phyloP scores from a whole-genome alignment of 768 basidiomycete genomes.

The Leccinum rimulosum region DNA sequence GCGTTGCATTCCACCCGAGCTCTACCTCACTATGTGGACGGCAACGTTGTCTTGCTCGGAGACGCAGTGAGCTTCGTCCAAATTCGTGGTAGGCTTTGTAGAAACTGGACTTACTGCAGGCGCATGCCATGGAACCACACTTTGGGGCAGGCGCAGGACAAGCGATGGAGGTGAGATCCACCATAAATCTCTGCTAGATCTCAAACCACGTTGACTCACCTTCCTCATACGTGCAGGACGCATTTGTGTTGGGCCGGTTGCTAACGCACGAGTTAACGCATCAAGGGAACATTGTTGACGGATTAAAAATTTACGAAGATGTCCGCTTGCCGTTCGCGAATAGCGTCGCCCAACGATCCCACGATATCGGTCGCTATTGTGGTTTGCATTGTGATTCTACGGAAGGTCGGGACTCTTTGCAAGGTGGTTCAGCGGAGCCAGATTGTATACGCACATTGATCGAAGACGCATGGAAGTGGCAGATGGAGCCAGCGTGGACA shows the following conservation, averaged over 20 bases:
- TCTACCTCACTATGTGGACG: slow-evolving; percentile 39
- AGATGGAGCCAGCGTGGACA: neutral
- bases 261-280: slow-evolving; percentile 25
- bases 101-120: slow-evolving; percentile 20
- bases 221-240: slow-evolving; percentile 21
- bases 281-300: slow-evolving; percentile 22
- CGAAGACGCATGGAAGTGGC: neutral
- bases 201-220: neutral
- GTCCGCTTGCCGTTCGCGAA: slow-evolving; percentile 32
- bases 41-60: slow-evolving; percentile 44
- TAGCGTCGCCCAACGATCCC: slow-evolving; percentile 16
- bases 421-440: neutral
- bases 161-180: slow-evolving; percentile 43
- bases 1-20: slow-evolving; percentile 40
- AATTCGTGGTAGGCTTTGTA: neutral
- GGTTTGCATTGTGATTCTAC: neutral
- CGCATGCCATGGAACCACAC: slow-evolving; percentile 47
- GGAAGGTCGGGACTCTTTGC: neutral
- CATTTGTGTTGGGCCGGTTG: slow-evolving; percentile 29
- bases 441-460: neutral
- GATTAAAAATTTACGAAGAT: slow-evolving; percentile 33
- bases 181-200: slow-evolving; percentile 7
- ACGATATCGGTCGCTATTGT: slow-evolving; percentile 24
- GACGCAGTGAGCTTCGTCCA: slow-evolving; percentile 39
- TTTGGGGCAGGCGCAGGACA: slow-evolving; percentile 50